These are phyloP conservation scores for Ascochyta koolunga DNA, from an alignment of 2,329 filamentous ascomycete genomes.

Conservation along the genomic window DNA sequence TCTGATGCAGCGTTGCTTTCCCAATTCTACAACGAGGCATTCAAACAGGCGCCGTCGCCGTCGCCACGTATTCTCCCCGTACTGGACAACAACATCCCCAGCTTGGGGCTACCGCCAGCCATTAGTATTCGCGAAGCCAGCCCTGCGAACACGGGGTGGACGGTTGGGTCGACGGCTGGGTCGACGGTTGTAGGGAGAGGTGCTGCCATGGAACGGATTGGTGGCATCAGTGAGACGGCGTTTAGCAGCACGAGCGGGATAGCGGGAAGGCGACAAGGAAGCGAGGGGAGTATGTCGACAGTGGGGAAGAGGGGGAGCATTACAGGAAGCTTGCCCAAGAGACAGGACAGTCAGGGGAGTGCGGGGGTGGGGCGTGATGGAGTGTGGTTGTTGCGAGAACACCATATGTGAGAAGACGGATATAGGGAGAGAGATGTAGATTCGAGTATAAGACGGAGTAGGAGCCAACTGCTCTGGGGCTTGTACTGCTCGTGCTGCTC, in stretches of 20 bases:
- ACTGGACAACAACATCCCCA: conserved; percentile 50
- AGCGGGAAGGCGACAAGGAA: conserved; percentile 39
- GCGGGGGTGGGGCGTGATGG: neutral
- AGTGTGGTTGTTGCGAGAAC: too few species aligned
- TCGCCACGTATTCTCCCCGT: conserved; percentile 48
- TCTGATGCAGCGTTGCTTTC: conserved; percentile 47
- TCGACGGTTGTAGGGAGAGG: conserved; percentile 23
- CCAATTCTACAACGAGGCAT: conserved; percentile 51
- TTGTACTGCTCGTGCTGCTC: too few species aligned
- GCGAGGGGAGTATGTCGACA: conserved; percentile 33
- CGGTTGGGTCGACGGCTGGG: conserved; percentile 26
- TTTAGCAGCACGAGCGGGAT: conserved; percentile 30
- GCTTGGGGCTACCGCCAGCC: conserved; percentile 51
- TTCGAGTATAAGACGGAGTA: too few species aligned
- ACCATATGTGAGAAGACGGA: too few species aligned
- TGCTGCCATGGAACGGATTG: conserved; percentile 7
- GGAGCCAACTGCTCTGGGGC: too few species aligned
- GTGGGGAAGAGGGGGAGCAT: conserved; percentile 31
- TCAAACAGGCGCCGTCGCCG: conserved; percentile 44
- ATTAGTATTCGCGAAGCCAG: conserved; percentile 45
- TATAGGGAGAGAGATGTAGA: too few species aligned
- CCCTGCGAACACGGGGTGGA: conserved; percentile 38
- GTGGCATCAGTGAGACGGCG: conserved; percentile 17
- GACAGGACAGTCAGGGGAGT: conserved; percentile 35
- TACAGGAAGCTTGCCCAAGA: conserved; percentile 26